phyloP scores from a whole-genome alignment of 495 filamentous ascomycete genomes.

The Trichoderma erinaceum region DNA sequence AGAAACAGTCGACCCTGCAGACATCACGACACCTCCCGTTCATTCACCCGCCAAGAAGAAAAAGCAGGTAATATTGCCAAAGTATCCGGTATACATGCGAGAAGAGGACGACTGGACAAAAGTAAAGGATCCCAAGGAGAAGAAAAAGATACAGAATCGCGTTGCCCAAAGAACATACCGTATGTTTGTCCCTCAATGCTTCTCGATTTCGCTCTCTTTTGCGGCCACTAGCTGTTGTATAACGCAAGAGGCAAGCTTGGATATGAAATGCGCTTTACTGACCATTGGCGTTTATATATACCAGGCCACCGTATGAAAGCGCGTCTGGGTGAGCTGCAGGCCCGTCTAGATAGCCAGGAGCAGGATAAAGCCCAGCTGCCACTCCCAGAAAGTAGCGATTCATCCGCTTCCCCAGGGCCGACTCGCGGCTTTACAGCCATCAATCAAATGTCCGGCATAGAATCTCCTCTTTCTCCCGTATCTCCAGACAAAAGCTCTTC shows the following conservation, averaged over 20 bases:
- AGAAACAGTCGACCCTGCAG: not conserved
- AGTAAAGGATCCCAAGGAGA: constrained; percentile 15
- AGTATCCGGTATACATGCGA: not conserved
- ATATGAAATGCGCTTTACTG: not conserved
- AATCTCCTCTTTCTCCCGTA: not conserved
- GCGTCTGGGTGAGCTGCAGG: constrained; percentile 15
- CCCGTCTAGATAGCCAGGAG: constrained; percentile 14
- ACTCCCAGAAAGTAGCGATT: not conserved
- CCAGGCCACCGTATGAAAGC: constrained; percentile 16
- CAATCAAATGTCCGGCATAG: constrained; percentile 2
- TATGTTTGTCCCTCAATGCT: not conserved
- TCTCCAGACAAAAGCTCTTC: not conserved
- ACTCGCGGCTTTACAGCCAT: constrained; percentile 2
- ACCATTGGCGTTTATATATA: not conserved
- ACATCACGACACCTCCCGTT: not conserved
- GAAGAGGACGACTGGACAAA: constrained; percentile 16
- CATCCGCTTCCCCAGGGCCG: not conserved
- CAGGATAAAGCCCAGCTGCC: not conserved
- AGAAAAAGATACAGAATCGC: constrained; percentile 17
- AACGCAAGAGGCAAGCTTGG: not conserved
- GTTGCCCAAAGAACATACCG: constrained; percentile 15
- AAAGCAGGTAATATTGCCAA: not conserved
- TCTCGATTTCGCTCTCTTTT: not conserved
- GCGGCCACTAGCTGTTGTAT: not conserved
- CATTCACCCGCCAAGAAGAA: not conserved